phyloP scores from a whole-genome alignment of 768 basidiomycete species.

The Trametes maxima region DNA sequence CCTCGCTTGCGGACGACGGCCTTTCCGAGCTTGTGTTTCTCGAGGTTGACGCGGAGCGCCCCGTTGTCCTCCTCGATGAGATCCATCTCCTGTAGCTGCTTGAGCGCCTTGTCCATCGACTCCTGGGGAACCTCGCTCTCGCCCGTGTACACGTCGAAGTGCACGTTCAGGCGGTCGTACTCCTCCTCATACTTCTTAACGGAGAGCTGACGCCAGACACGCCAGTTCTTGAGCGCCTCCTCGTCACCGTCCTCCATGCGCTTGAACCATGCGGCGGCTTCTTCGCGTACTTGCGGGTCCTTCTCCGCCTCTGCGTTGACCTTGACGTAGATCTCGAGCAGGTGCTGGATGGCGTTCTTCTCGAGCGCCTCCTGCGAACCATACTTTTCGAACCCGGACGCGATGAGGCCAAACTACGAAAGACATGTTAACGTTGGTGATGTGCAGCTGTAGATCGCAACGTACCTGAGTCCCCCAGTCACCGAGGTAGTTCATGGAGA shows the following conservation, averaged over 20 bases:
- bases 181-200: conserved; percentile 88
- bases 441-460: not conserved
- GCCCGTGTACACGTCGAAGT: conserved; percentile 91
- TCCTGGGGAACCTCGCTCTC: conserved; percentile 80
- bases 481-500: conserved; percentile 91
- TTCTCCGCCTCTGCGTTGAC: conserved; percentile 83
- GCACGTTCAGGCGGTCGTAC: conserved; percentile 86
- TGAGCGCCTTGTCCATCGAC: conserved; percentile 73
- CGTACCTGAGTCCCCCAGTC: conserved; percentile 97
- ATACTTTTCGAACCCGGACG: conserved; percentile 89
- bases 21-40: conserved; percentile 89
- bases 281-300: conserved; percentile 70
- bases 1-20: conserved; percentile 88
- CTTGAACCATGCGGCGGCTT: conserved; percentile 88
- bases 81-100: conserved; percentile 66
- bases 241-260: conserved; percentile 95
- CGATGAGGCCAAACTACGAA: conserved; percentile 79
- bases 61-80: conserved; percentile 78
- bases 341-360: conserved; percentile 90
- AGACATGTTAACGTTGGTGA: not conserved
- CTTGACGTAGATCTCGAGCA: conserved; percentile 93
- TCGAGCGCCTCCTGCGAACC: conserved; percentile 83
- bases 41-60: conserved; percentile 84
- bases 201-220: conserved; percentile 88
- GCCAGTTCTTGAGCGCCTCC: conserved; percentile 83